These are phyloP conservation scores for Colletotrichum shisoi DNA, from an alignment of 2,329 filamentous ascomycete species.

Conservation along the genomic window DNA sequence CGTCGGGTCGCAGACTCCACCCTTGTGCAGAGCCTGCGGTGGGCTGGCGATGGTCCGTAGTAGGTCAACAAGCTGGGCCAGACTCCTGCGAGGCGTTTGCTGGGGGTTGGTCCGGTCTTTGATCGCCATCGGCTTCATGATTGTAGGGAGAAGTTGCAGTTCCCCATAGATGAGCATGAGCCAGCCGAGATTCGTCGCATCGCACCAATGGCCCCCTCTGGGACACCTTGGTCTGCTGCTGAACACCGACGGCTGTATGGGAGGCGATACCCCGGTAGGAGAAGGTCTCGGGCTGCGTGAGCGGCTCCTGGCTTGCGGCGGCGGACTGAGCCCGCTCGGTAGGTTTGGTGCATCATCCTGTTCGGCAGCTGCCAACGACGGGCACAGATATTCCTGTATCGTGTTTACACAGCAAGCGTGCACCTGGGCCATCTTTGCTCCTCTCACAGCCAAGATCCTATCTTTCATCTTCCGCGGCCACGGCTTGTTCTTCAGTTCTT, in stretches of 20 bases:
- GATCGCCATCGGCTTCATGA: slow-evolving; percentile 49
- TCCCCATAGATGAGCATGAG: slow-evolving; percentile 61
- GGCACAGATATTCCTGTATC: slow-evolving; percentile 57
- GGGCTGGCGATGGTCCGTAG: slow-evolving; percentile 57
- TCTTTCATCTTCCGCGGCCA: slow-evolving; percentile 60
- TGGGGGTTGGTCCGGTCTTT: slow-evolving; percentile 30
- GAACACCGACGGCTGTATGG: slow-evolving; percentile 44
- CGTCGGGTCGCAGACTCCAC: slow-evolving; percentile 59
- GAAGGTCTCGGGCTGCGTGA: neutral
- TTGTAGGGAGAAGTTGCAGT: slow-evolving; percentile 53
- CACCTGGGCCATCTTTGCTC: slow-evolving; percentile 61
- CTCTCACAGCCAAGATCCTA: slow-evolving; percentile 58
- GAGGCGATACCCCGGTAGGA: slow-evolving; percentile 12
- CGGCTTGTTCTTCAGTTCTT: slow-evolving; percentile 53
- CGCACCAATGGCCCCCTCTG: slow-evolving; percentile 59
- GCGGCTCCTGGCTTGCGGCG: neutral
- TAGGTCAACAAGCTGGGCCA: slow-evolving; percentile 56
- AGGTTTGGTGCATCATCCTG: neutral
- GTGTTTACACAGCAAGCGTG: slow-evolving; percentile 55
- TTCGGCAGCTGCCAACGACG: neutral
- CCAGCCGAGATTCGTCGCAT: slow-evolving; percentile 63
- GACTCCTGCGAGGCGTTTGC: slow-evolving; percentile 49
- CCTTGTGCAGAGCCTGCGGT: slow-evolving; percentile 51
- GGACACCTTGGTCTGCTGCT: slow-evolving; percentile 57
- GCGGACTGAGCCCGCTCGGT: neutral